phyloP scores from a whole-genome alignment of 257 asterid species.

The Capsicum rhomboideum region DNA sequence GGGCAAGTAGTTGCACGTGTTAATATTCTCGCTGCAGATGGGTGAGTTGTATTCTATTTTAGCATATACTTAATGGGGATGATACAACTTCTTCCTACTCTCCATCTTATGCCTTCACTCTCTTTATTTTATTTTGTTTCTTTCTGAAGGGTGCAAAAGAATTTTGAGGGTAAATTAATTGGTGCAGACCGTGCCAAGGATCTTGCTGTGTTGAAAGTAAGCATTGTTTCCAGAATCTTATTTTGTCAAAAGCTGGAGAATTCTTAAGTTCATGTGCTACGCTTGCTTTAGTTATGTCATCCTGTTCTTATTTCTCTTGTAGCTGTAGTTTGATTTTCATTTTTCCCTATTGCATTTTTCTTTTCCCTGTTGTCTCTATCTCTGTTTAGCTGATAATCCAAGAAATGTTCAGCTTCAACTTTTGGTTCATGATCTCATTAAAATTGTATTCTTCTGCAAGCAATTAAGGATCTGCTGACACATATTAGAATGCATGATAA shows the following conservation, averaged over 20 bases:
- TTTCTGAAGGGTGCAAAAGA: constrained; percentile 73
- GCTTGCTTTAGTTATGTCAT: not conserved
- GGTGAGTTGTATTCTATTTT: constrained; percentile 34
- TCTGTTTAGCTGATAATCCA: not conserved
- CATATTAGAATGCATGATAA: not conserved
- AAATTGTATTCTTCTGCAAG: not conserved
- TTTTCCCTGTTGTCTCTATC: not conserved
- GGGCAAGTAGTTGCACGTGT: constrained; percentile 96
- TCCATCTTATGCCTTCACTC: not conserved
- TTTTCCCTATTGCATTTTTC: not conserved
- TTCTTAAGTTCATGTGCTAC: not conserved
- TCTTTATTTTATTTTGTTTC: not conserved
- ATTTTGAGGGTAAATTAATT: constrained; percentile 73
- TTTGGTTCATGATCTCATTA: not conserved
- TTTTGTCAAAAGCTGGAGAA: not conserved
- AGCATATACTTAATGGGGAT: not conserved
- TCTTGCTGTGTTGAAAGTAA: constrained; percentile 93
- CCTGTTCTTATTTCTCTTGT: not conserved
- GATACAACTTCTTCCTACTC: not conserved
- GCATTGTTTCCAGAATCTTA: not conserved
- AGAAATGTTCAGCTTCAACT: not conserved
- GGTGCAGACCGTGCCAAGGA: constrained; percentile 99
- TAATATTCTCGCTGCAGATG: constrained; percentile 81
- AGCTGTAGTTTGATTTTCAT: not conserved
- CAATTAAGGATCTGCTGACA: not conserved